Conservation (phyloP, 1,284 basidiomycete genomes). For the Trametes sp. region DNA sequence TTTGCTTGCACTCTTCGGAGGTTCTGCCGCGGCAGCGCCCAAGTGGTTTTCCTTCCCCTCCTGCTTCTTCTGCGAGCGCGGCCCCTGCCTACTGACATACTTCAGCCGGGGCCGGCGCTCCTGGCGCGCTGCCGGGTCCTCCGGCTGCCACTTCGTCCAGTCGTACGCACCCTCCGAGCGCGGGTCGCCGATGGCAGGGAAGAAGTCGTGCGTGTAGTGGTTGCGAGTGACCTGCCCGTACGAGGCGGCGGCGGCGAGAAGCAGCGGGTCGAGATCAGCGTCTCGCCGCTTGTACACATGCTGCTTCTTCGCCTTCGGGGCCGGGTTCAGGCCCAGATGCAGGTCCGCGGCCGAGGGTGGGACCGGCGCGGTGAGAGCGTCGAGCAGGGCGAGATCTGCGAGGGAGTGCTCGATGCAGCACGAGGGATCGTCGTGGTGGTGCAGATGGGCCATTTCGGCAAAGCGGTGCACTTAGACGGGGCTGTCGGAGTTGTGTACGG, state of each 20-base stretch:
- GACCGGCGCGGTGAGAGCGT: slow-evolving; percentile 58
- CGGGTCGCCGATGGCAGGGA: slow-evolving; percentile 62
- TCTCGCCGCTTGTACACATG: slow-evolving; percentile 59
- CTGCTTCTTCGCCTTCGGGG: slow-evolving; percentile 43
- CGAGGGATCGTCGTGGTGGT: slow-evolving; percentile 28
- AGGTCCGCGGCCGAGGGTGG: slow-evolving; percentile 36
- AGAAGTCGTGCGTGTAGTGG: slow-evolving; percentile 78
- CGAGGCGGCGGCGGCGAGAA: slow-evolving; percentile 74
- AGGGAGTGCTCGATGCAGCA: slow-evolving; percentile 38
- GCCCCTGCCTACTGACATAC: slow-evolving; percentile 77
- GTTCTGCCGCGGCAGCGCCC: slow-evolving; percentile 27
- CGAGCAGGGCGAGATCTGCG: slow-evolving; percentile 57
- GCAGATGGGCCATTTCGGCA: slow-evolving; percentile 13
- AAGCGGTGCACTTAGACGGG: not conserved
- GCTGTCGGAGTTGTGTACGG: slow-evolving; percentile 3
- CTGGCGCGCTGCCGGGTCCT: slow-evolving; percentile 43
- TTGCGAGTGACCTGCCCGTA: slow-evolving; percentile 79
- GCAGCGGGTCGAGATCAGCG: slow-evolving; percentile 73
- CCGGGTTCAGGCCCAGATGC: not conserved
- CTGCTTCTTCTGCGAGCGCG: slow-evolving; percentile 63
- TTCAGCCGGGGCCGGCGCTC: slow-evolving; percentile 53
- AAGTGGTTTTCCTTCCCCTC: slow-evolving; percentile 39
- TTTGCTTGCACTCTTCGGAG: slow-evolving; percentile 36
- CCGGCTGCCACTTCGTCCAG: slow-evolving; percentile 60
- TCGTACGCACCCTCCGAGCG: slow-evolving; percentile 62